Percentiles rank a stretch among this genome's conserved stretches.
phyloP scores from a whole-genome alignment of 2,329 filamentous ascomycete species.

The Mollisia scopiformis region DNA sequence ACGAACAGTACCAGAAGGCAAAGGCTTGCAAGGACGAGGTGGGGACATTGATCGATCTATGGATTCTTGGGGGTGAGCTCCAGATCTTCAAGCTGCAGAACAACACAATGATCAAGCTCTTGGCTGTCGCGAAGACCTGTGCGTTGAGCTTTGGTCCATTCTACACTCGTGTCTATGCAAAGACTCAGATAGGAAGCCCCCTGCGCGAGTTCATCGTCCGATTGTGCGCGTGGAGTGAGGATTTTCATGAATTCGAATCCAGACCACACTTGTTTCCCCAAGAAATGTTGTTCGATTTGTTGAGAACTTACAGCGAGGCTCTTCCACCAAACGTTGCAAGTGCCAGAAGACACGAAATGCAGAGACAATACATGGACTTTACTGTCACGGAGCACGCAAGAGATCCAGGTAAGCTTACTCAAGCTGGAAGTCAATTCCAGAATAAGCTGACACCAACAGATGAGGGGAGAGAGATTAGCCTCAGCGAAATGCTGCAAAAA shows the following conservation, averaged over 20 bases:
- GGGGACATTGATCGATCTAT: background rate
- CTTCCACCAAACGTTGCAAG: background rate
- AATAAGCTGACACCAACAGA: background rate
- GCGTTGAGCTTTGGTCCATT: background rate
- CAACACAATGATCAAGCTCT: background rate
- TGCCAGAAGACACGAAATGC: background rate
- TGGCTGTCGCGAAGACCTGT: background rate
- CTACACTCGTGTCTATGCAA: background rate
- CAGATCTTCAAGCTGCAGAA: constrained; percentile 6
- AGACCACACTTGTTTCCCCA: background rate
- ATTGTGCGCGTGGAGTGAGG: background rate
- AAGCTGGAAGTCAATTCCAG: background rate
- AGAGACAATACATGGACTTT: background rate
- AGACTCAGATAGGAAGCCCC: background rate
- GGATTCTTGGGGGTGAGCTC: background rate
- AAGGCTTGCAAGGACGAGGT: background rate
- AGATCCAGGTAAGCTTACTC: background rate
- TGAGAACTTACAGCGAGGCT: background rate
- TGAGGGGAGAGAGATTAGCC: background rate
- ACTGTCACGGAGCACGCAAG: background rate
- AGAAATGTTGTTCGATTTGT: background rate
- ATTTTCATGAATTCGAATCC: background rate
- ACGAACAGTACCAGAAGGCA: background rate
- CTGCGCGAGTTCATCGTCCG: background rate
- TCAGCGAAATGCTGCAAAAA: background rate